These are phyloP conservation scores for Trametes villosa DNA, from an alignment of 768 basidiomycete species.

Conservation along the genomic window DNA sequence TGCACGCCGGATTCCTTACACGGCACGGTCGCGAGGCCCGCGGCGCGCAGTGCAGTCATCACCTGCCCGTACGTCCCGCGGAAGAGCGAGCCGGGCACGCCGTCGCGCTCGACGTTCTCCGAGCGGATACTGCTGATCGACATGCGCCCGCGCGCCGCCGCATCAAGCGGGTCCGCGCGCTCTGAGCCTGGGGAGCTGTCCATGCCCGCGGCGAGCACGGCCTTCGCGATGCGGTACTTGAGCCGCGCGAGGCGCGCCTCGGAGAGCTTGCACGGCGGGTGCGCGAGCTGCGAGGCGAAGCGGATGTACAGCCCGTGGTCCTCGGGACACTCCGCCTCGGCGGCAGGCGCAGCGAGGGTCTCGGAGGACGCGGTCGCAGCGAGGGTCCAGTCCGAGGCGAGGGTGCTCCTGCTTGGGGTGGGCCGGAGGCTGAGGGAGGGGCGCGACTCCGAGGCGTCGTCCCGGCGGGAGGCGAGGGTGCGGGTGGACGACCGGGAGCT, in stretches of 20 bases:
- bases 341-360: constrained; percentile 20
- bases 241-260: constrained; percentile 30
- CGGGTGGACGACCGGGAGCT: constrained; percentile 15
- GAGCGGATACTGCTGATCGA: constrained; percentile 25
- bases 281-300: constrained; percentile 26
- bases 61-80: constrained; percentile 50
- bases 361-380: constrained; percentile 24
- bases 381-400: constrained; percentile 20
- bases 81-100: constrained; percentile 39
- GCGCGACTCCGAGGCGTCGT: constrained; percentile 4
- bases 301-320: constrained; percentile 31
- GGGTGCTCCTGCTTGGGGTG: constrained; percentile 9
- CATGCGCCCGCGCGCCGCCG: not conserved
- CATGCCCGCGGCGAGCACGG: constrained; percentile 47
- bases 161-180: constrained; percentile 23
- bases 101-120: constrained; percentile 23
- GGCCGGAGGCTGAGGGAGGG: constrained; percentile 16
- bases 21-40: constrained; percentile 40
- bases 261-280: constrained; percentile 28
- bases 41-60: constrained; percentile 42
- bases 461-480: constrained; percentile 7
- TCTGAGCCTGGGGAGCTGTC: constrained; percentile 34
- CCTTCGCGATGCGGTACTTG: constrained; percentile 41
- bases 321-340: not conserved
- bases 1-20: constrained; percentile 37